These are phyloP conservation scores for Leishmania turanica DNA, from an alignment of 208 protist species.

Conservation along the genomic window DNA sequence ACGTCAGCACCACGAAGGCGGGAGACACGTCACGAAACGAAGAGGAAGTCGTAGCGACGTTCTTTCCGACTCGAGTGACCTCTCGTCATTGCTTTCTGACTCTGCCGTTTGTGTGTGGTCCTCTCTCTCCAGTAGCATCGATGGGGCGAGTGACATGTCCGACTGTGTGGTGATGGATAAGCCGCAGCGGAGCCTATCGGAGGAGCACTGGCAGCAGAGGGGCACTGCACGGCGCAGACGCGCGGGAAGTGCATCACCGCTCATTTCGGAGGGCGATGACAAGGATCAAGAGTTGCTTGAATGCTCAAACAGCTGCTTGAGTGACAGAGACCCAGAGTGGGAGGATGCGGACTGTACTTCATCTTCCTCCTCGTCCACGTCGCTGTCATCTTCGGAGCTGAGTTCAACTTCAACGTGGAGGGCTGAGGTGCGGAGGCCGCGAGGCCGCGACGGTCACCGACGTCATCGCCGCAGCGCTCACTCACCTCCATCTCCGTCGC, in stretches of 20 bases:
- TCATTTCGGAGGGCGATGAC: not conserved
- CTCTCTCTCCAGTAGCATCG: not conserved
- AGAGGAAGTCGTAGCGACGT: not conserved
- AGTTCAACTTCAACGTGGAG: not conserved
- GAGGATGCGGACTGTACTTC: slow-evolving; percentile 6
- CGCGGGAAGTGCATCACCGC: not conserved
- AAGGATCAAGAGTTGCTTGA: not conserved
- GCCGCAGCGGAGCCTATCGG: not conserved
- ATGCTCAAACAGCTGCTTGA: not conserved
- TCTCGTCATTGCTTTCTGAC: not conserved
- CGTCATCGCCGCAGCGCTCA: not conserved
- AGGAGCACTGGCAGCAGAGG: not conserved
- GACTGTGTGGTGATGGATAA: not conserved
- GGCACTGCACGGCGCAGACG: not conserved
- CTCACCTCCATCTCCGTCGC: not conserved
- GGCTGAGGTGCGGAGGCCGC: not conserved
- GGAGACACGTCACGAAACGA: not conserved
- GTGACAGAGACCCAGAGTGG: not conserved
- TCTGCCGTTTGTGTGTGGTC: not conserved
- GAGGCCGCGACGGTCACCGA: not conserved
- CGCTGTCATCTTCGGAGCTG: slow-evolving; percentile 3
- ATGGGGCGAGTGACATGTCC: not conserved
- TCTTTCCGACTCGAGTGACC: not conserved
- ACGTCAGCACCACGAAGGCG: not conserved
- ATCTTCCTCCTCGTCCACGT: not conserved